phyloP scores from a whole-genome alignment of 1,284 basidiomycete species.

The Ustilago vetiveriae region DNA sequence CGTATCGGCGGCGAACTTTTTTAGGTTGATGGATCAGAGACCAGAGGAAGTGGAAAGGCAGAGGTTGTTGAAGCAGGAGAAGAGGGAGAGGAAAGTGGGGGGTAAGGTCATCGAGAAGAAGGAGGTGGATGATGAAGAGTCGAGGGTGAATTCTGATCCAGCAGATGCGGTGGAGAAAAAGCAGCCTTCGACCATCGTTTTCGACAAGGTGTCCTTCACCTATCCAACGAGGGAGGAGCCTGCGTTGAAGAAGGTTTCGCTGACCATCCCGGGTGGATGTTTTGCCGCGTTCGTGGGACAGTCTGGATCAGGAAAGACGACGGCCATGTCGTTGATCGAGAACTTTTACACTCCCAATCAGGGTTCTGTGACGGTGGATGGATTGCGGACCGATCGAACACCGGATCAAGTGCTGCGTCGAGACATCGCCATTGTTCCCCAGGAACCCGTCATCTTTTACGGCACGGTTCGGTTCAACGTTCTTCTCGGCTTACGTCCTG shows the following conservation, averaged over 20 bases:
- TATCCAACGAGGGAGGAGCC: conserved; percentile 42
- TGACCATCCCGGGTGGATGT: conserved; percentile 49
- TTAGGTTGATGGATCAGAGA: conserved; percentile 65
- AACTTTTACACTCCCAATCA: conserved; percentile 74
- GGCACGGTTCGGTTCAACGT: conserved; percentile 69
- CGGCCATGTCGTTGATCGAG: conserved; percentile 67
- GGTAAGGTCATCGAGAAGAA: conserved; percentile 82
- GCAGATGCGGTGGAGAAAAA: conserved; percentile 18
- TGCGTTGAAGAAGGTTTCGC: conserved; percentile 50
- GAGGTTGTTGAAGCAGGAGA: conserved; percentile 50
- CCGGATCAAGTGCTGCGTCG: conserved; percentile 68
- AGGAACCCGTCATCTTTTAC: conserved; percentile 69
- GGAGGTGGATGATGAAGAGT: conserved; percentile 83
- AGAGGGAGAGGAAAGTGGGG: conserved; percentile 50
- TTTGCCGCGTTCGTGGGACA: conserved; percentile 70
- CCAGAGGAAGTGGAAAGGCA: conserved; percentile 76
- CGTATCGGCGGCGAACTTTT: conserved; percentile 52
- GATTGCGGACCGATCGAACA: conserved; percentile 89
- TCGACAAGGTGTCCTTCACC: conserved; percentile 39
- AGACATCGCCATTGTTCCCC: conserved; percentile 54
- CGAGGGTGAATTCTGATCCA: conserved; percentile 75
- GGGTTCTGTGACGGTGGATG: conserved; percentile 79
- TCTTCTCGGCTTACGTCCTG: conserved; percentile 32
- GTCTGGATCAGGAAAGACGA: conserved; percentile 62
- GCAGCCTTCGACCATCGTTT: conserved; percentile 18